Evolutionary conservation across 345 rosid species (phyloP), one percentile per base, ranked within the genome.

Genomic region (Salix dunnii): DNA sequence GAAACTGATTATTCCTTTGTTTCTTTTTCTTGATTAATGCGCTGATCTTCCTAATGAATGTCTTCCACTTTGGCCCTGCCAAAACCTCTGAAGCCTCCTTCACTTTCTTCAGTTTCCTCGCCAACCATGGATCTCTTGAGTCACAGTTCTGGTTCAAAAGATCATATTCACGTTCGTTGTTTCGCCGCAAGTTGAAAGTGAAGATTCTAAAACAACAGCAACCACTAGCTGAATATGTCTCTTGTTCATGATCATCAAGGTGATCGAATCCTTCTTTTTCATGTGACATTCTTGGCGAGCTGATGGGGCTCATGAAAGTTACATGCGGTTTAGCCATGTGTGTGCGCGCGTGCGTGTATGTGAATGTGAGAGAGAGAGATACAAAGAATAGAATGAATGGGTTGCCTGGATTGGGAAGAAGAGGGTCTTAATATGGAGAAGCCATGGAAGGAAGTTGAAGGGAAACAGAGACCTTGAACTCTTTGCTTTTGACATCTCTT

Each of bases 1-100:
- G 86, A 67, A 81, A 83, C 72, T 63, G 70, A 46, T 71, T 71
- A 51, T 74, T 68, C 43, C 60, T 69, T 36, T 71, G 64, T 49
- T 46, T 75, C 21, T 71, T 74, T 25, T 71, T 72, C 30, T 75
- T 74, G 78, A 69, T 71, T 30, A 67, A 81, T 6, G 78, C 83
- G 33, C 89, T 78, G 4, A 83, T 71, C 83, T 81, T 89, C 70
- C 94, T 86, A 0, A 87, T 77, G 46, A 85, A 80, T 55, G 74
- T 90, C 83, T 86, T 84, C 91, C 90, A 87, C 78, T 81, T 88
- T 1, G 90, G 90, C 70, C 94, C 92, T 3, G 89, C 89, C 33
- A 76, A 36, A 9, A 81, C 76, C 80, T 90, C 91, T 2, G 90
- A 68, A 14, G 43, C 43, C 74, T 86, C 90, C 84, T 80, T 90